phyloP scores from a whole-genome alignment of 768 basidiomycete species.

The Lentinula aciculospora region DNA sequence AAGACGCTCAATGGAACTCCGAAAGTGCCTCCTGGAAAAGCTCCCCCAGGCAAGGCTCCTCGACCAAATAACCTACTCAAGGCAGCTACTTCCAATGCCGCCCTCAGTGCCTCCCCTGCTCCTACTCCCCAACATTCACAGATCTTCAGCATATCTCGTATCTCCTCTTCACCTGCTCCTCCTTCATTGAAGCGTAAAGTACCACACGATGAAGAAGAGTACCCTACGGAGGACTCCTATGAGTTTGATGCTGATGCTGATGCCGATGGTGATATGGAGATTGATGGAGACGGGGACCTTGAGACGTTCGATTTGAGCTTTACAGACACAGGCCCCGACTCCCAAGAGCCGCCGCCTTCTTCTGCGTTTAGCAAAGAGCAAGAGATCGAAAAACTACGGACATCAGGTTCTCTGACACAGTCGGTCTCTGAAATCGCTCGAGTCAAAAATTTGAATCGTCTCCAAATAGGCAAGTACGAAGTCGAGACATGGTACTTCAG shows the following conservation, averaged over 20 bases:
- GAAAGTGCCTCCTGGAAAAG: constrained; percentile 61
- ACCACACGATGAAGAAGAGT: constrained; percentile 61
- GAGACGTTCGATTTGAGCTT: constrained; percentile 63
- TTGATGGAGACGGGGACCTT: constrained; percentile 70
- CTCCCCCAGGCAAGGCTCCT: constrained; percentile 59
- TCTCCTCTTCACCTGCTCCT: constrained; percentile 52
- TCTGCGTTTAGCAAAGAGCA: constrained; percentile 90
- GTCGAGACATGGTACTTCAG: constrained; percentile 99
- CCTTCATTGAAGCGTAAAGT: constrained; percentile 63
- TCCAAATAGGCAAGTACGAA: constrained; percentile 94
- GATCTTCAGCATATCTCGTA: constrained; percentile 24
- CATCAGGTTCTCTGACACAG: constrained; percentile 98
- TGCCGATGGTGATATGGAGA: constrained; percentile 68
- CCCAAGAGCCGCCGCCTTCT: constrained; percentile 41
- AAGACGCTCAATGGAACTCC: constrained; percentile 38
- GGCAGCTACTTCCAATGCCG: constrained; percentile 66
- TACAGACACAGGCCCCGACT: constrained; percentile 43
- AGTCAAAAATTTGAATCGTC: constrained; percentile 95
- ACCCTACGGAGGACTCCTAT: constrained; percentile 51
- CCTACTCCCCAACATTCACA: constrained; percentile 40
- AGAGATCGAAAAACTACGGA: constrained; percentile 97
- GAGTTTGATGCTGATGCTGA: constrained; percentile 52
- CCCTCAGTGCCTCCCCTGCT: constrained; percentile 50
- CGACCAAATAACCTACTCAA: constrained; percentile 57
- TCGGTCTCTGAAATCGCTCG: constrained; percentile 96